phyloP scores from a whole-genome alignment of 108 stramenopile genomes.

The Stephanodiscus minutulus region DNA sequence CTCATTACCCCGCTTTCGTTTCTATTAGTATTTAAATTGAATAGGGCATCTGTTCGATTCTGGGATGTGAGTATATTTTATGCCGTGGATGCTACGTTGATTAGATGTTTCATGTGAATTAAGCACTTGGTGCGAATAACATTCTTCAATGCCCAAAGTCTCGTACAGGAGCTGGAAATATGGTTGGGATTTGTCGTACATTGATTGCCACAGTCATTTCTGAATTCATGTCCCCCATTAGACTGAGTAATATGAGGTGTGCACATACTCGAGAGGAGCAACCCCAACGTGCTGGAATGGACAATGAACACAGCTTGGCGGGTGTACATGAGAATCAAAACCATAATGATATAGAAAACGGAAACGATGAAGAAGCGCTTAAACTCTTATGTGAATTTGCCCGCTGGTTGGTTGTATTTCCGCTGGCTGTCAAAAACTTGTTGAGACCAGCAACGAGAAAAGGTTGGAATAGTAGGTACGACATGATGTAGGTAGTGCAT shows the following conservation, averaged over 20 bases:
- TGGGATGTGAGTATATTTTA: conserved; percentile 26
- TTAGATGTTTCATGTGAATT: background rate
- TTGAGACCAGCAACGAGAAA: conserved; percentile 21
- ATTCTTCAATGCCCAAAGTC: conserved; percentile 33
- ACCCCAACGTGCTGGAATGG: background rate
- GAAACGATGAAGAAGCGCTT: conserved; percentile 15
- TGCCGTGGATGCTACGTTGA: background rate
- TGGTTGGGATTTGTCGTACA: conserved; percentile 35
- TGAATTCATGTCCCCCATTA: conserved; percentile 33
- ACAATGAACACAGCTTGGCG: conserved; percentile 2
- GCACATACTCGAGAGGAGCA: background rate
- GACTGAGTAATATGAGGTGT: conserved; percentile 15
- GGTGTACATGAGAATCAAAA: background rate
- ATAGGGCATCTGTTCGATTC: conserved; percentile 24
- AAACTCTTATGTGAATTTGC: conserved; percentile 36
- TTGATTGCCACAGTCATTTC: conserved; percentile 38
- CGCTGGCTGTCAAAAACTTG: conserved; percentile 43
- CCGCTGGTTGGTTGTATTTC: conserved; percentile 42
- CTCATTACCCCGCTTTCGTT: conserved; percentile 42
- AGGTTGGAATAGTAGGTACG: conserved; percentile 27
- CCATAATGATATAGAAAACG: background rate
- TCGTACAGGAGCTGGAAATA: conserved; percentile 27
- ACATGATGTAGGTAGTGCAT: background rate
- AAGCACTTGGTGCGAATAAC: background rate
- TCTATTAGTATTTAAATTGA: conserved; percentile 46